Evolutionary conservation across 495 filamentous ascomycete species (phyloP), one percentile per base, ranked within the genome.

Genomic region (Lophiotrema nucula): DNA sequence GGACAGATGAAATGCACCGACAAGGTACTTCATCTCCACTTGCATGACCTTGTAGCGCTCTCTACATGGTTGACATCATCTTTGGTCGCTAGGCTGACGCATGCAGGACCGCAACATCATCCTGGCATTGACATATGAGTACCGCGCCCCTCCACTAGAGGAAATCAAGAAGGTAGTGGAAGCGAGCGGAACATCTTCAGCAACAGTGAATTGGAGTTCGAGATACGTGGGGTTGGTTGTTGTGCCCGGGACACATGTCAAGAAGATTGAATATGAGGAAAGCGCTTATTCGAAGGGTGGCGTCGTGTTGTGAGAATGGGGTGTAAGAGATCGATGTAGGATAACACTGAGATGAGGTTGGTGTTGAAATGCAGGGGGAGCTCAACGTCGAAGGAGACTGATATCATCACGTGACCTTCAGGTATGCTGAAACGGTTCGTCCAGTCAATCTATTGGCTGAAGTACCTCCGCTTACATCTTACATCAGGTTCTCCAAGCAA

Each of bases 1-100:
- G 93, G 93, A 28, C 76, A 81, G 54, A 88, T 98, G 74, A 97
- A 92, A 72, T 97, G 95, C 73, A 96, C 90, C 19, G 93, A 98
- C 75, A 84, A 88, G 47, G 93, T 95, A 64, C 18, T 6, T 13
- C 19, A n/a, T n/a, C n/a, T n/a, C n/a, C n/a, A n/a, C n/a, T n/a
- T n/a, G n/a, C n/a, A n/a, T n/a, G n/a, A n/a, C n/a, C n/a, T n/a
- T n/a, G n/a, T n/a, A n/a, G n/a, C n/a, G n/a, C n/a, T n/a, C n/a
- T n/a, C n/a, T n/a, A n/a, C n/a, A n/a, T n/a, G n/a, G n/a, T n/a
- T n/a, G n/a, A n/a, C n/a, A n/a, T n/a, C n/a, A n/a, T n/a, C n/a
- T n/a, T n/a, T n/a, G n/a, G n/a, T n/a, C n/a, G n/a, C n/a, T n/a
- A n/a, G n/a, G n/a, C 27, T 47, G 13, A 56, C 19, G 10, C 18